phyloP scores from a whole-genome alignment of 495 filamentous ascomycete genomes.

The Tuber aestivum region DNA sequence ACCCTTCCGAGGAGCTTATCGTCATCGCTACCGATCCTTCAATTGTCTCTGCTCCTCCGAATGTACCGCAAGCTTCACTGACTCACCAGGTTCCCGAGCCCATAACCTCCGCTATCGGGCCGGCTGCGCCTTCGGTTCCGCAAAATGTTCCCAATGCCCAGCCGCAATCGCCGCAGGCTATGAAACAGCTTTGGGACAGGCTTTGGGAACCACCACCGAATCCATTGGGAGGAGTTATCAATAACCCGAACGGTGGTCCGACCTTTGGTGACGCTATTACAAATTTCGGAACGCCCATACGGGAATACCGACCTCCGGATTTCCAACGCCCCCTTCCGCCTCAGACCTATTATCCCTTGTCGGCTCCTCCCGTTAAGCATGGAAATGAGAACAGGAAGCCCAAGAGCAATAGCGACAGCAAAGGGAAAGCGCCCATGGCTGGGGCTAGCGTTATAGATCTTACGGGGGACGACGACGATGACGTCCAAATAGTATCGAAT shows the following conservation, averaged over 20 bases:
- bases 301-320: background rate
- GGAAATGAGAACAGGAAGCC: background rate
- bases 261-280: background rate
- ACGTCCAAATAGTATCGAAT: slow-evolving; percentile 38
- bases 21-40: background rate
- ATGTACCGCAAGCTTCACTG: background rate
- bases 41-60: background rate
- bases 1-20: background rate
- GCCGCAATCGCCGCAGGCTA: background rate
- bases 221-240: background rate
- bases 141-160: background rate
- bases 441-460: slow-evolving; percentile 35
- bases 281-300: background rate
- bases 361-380: background rate
- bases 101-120: background rate
- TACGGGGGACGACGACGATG: slow-evolving; percentile 54
- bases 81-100: slow-evolving; percentile 15
- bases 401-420: background rate
- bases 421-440: background rate
- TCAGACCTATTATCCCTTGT: background rate
- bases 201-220: background rate
- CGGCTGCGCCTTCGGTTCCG: background rate
- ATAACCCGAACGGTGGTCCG: background rate
- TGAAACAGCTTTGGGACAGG: background rate
- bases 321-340: background rate